Evolutionary conservation across 768 basidiomycete species (phyloP), one percentile per base, ranked within the genome.

Genomic region (Lepiota brunneoincarnata): DNA sequence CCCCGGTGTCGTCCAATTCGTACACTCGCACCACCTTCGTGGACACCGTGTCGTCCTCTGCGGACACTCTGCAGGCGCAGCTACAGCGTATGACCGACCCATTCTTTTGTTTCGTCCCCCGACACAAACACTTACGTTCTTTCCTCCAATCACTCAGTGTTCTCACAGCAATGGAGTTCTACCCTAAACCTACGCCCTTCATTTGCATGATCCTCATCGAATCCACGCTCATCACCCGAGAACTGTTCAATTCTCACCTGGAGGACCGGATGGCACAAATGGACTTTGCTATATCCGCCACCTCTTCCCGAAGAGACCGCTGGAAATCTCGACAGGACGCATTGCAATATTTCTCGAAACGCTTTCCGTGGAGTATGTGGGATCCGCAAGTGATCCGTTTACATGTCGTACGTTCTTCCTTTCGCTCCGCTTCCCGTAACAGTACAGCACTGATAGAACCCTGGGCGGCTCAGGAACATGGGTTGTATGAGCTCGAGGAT

Each of bases 301-400:
- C 72, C n/a, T 64, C 64, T 15, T 50, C 59, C 1, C 72, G 79
- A 15, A 68, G 72, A 10, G 65, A 74, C 49, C 62, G 58, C 2
- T 83, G 79, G 79, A 51, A 58, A 1, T 74, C 69, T 14, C 64
- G 67, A 23, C 69, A 74, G 23, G 70, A 70, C 14, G 81, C 80
- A 1, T 69, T 69, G 14, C 46, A 57, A 26, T 80, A 76, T 64
- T 74, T 80, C 43, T 63, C 56, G n/a, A 70, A 72, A 40, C 68
- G 75, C 10, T 59, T 68, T 41, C 79, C 79, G 0, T 82, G 79
- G 78, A 72, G 63, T 34, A 58, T 57, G 6, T 82, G 77, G 77
- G 75, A 82, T 59, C 62, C 66, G 2, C 67, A 74, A 4, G 70
- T 73, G 1, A 48, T 79, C 15, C 64, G 60, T 5, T 48, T 74